Percentiles rank a stretch among this genome's conserved stretches.
These are phyloP conservation scores for Chlorella vulgaris DNA, from an alignment of 139 green algal genomes.

Conservation along the genomic window DNA sequence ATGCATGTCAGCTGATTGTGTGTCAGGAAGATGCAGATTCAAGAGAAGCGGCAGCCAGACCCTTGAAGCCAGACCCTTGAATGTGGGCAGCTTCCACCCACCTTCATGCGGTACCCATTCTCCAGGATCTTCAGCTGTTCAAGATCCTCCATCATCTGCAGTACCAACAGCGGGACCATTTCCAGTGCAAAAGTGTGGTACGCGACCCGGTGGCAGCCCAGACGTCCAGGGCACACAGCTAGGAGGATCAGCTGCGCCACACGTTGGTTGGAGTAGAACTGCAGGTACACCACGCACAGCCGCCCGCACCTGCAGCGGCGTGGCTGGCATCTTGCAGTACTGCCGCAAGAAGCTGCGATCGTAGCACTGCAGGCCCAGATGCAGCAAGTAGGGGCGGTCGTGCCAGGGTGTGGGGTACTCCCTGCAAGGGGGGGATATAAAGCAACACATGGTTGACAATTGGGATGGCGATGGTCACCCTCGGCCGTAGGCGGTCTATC, in stretches of 20 bases:
- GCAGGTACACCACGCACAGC: background rate
- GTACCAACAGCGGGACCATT: background rate
- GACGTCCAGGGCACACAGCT: too few species aligned
- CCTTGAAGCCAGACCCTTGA: too few species aligned
- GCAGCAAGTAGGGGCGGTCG: conserved; percentile 65
- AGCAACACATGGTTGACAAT: too few species aligned
- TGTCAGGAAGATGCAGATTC: too few species aligned
- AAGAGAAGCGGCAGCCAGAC: too few species aligned
- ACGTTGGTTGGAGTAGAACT: background rate
- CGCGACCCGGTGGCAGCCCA: too few species aligned
- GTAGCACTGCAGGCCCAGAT: conserved; percentile 75
- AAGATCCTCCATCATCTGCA: conserved; percentile 76
- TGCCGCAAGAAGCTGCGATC: conserved; percentile 61
- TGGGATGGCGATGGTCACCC: too few species aligned
- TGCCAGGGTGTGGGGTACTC: conserved; percentile 50
- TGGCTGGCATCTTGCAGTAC: conserved; percentile 60
- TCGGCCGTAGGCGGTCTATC: too few species aligned
- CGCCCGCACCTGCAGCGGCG: conserved; percentile 50
- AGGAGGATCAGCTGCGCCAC: too few species aligned
- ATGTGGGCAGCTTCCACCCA: background rate
- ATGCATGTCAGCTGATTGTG: too few species aligned
- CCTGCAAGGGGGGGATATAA: background rate
- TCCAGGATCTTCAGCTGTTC: conserved; percentile 83
- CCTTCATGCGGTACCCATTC: conserved; percentile 78
- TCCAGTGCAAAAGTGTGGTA: background rate